Evolutionary conservation across 139 green algal genomes (phyloP).

Genomic region (Penium margaritaceum): DNA sequence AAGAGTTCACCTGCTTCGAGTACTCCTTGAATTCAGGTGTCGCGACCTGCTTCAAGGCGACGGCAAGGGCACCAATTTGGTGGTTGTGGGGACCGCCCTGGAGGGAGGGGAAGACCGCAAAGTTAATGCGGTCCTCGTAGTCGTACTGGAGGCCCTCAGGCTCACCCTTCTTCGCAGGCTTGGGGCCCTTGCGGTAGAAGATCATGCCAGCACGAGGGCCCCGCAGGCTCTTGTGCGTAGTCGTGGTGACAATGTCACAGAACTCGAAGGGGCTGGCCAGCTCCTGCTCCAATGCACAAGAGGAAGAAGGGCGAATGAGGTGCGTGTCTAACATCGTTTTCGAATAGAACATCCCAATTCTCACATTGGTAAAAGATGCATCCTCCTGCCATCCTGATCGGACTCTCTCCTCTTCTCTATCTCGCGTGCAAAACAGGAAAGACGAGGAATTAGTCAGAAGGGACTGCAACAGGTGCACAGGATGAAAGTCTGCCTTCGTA

Average conservation of each 20-base stretch:
- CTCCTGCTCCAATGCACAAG: conserved; percentile 54
- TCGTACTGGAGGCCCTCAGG: too few relatives aligned
- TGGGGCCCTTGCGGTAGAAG: conserved; percentile 63
- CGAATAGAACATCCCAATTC: too few relatives aligned
- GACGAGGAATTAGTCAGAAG: too few relatives aligned
- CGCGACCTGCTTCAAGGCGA: conserved; percentile 64
- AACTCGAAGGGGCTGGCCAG: conserved; percentile 67
- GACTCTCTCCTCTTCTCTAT: too few relatives aligned
- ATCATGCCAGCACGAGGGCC: conserved; percentile 78
- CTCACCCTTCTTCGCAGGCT: conserved; percentile 19
- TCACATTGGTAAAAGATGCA: too few relatives aligned
- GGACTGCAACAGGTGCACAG: too few relatives aligned
- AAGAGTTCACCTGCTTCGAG: conserved; percentile 60
- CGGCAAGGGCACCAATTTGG: conserved; percentile 74
- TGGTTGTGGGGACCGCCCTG: conserved; percentile 86
- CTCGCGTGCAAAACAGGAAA: too few relatives aligned
- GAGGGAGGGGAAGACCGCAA: conserved; percentile 76
- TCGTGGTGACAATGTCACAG: conserved; percentile 80
- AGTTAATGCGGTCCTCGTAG: conserved; percentile 78
- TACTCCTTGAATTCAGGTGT: conserved; percentile 42
- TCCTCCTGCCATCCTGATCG: too few relatives aligned
- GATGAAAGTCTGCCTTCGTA: too few relatives aligned
- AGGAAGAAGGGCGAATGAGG: too few relatives aligned
- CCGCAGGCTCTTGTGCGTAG: conserved; percentile 79
- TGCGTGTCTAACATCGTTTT: too few relatives aligned